Evolutionary conservation across 176 grass and related monocot genomes (phyloP).

Genomic region (Poa pratensis): DNA sequence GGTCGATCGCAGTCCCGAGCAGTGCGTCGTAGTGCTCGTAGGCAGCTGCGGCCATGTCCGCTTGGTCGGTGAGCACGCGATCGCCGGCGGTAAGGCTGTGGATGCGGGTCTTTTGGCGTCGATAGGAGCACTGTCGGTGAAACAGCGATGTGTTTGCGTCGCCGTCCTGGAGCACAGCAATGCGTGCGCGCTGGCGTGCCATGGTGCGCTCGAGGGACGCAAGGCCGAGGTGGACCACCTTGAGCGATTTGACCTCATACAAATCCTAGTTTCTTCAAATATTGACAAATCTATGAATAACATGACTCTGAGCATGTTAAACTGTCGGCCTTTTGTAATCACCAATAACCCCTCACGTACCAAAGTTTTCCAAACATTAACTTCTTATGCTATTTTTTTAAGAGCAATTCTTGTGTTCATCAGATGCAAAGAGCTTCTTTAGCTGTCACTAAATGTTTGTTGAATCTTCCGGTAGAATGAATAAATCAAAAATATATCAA

Average conservation of each 20-base stretch:
- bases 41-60: too few species aligned
- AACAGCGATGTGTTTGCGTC: too few species aligned
- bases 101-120: too few species aligned
- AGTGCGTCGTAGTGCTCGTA: too few species aligned
- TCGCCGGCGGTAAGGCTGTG: too few species aligned
- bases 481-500: constrained; percentile 26
- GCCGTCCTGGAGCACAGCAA: too few species aligned
- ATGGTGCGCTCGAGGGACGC: too few species aligned
- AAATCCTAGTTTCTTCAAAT: constrained; percentile 34
- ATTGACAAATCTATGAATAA: neutral
- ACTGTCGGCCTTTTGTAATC: constrained; percentile 1
- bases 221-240: too few species aligned
- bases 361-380: neutral
- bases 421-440: neutral
- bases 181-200: too few species aligned
- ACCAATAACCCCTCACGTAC: neutral
- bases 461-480: constrained; percentile 28
- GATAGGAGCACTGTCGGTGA: too few species aligned
- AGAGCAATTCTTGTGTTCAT: neutral
- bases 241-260: neutral
- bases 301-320: neutral
- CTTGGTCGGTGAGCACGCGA: too few species aligned
- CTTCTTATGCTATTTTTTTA: neutral
- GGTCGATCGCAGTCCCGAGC: too few species aligned
- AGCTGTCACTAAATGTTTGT: neutral